These are phyloP conservation scores for Aphanomyces euteiches DNA, from an alignment of 352 stramenopile genomes.

Conservation along the genomic window DNA sequence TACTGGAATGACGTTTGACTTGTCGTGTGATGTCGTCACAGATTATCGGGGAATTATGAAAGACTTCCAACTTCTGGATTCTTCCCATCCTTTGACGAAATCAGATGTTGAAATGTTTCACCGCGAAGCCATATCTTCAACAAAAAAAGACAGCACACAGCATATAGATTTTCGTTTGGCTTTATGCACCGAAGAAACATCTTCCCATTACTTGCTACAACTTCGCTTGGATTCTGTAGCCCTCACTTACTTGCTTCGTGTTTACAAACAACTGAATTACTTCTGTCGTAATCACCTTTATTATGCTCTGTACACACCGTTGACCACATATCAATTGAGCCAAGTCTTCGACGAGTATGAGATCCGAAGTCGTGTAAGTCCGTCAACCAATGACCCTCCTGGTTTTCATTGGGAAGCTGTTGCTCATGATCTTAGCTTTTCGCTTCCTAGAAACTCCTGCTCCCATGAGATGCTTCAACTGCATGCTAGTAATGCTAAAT, in stretches of 20 bases:
- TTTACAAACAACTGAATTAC: slow-evolving; percentile 74
- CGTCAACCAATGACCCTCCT: background rate
- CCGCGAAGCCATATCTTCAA: background rate
- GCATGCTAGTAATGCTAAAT: slow-evolving; percentile 66
- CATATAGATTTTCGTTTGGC: slow-evolving; percentile 19
- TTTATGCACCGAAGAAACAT: background rate
- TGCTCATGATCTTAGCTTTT: slow-evolving; percentile 75
- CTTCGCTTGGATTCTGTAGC: slow-evolving; percentile 73
- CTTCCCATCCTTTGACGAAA: background rate
- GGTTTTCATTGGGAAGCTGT: slow-evolving; percentile 49
- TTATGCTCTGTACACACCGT: slow-evolving; percentile 36
- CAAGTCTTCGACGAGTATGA: slow-evolving; percentile 35
- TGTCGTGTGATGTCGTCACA: slow-evolving; percentile 3
- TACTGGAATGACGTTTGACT: background rate
- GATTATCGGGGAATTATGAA: slow-evolving; percentile 10
- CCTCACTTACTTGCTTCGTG: slow-evolving; percentile 75
- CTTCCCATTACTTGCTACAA: background rate
- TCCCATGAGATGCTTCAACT: slow-evolving; percentile 70
- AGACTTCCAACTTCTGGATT: background rate
- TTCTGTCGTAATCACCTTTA: slow-evolving; percentile 53
- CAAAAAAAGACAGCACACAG: background rate
- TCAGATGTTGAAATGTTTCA: background rate
- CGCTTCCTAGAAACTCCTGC: slow-evolving; percentile 73
- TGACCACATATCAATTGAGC: slow-evolving; percentile 37
- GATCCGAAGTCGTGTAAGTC: background rate